Percentiles rank a stretch among this genome's conserved stretches.
phyloP scores from a whole-genome alignment of 179 eudicot species.

The Sideroxylon spinosum region DNA sequence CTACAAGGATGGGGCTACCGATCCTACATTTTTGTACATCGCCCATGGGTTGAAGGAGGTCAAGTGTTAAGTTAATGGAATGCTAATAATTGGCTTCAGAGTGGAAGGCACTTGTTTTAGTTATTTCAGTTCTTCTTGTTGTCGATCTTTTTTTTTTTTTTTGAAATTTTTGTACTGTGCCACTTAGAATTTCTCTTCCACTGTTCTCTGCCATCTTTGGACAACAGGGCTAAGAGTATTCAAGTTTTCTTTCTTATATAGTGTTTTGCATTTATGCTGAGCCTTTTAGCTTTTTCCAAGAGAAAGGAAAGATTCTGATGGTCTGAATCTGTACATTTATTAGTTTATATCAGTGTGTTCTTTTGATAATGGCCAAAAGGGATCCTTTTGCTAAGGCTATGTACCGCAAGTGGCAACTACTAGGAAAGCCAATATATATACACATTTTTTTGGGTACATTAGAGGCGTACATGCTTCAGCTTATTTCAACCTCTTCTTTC shows the following conservation, averaged over 20 bases:
- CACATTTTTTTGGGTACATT: too few relatives aligned
- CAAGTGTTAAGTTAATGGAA: slow-evolving; percentile 25
- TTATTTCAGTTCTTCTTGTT: not conserved
- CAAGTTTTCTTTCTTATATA: not conserved
- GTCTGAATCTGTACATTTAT: not conserved
- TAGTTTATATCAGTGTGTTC: not conserved
- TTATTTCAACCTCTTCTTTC: too few relatives aligned
- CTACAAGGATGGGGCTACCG: slow-evolving; percentile 43
- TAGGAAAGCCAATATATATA: too few relatives aligned
- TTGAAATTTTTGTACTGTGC: not conserved
- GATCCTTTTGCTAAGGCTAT: not conserved
- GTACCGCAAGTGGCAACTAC: not conserved
- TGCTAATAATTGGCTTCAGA: not conserved
- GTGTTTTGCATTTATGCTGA: not conserved
- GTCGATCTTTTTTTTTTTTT: too few relatives aligned
- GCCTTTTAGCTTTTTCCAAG: not conserved
- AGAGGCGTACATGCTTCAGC: too few relatives aligned
- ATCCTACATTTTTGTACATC: slow-evolving; percentile 44
- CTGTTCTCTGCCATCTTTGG: not conserved
- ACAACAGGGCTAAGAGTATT: not conserved
- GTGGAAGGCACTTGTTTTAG: slow-evolving; percentile 3
- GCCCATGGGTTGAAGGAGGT: slow-evolving; percentile 36
- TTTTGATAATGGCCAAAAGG: not conserved
- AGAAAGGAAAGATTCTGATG: not conserved
- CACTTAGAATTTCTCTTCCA: not conserved